These are phyloP conservation scores for Colletotrichum liaoningense DNA, from an alignment of 2,329 filamentous ascomycete genomes.

Conservation along the genomic window DNA sequence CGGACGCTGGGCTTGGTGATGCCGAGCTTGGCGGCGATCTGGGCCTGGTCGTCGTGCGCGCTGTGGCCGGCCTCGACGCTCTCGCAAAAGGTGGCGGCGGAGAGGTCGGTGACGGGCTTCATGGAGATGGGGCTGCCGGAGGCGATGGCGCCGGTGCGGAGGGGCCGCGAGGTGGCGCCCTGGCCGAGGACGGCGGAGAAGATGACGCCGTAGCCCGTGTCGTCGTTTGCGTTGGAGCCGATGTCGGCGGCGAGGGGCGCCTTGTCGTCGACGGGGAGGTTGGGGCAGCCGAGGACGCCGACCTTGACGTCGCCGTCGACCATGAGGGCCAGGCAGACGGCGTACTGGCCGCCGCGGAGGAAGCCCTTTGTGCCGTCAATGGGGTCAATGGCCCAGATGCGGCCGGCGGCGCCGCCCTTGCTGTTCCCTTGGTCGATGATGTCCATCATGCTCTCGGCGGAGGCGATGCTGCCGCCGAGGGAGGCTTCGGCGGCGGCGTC, in stretches of 20 bases:
- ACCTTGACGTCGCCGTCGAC: slow-evolving; percentile 95
- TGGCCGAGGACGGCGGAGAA: slow-evolving; percentile 85
- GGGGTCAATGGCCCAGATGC: slow-evolving; percentile 97
- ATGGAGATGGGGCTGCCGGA: slow-evolving; percentile 75
- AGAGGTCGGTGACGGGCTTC: slow-evolving; percentile 79
- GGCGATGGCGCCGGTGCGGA: slow-evolving; percentile 67
- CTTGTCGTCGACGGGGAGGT: slow-evolving; percentile 88
- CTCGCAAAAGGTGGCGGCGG: slow-evolving; percentile 93
- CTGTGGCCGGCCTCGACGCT: slow-evolving; percentile 95
- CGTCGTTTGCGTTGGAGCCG: slow-evolving; percentile 79
- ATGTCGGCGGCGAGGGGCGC: slow-evolving; percentile 77
- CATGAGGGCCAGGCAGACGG: slow-evolving; percentile 91
- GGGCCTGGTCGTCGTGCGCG: slow-evolving; percentile 86
- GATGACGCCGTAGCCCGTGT: slow-evolving; percentile 83
- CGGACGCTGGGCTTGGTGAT: slow-evolving; percentile 91
- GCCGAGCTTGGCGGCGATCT: slow-evolving; percentile 85
- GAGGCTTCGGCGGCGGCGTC: slow-evolving; percentile 73
- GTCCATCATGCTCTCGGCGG: slow-evolving; percentile 74
- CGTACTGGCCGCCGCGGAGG: slow-evolving; percentile 94
- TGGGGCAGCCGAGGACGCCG: slow-evolving; percentile 94
- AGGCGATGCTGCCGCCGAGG: slow-evolving; percentile 76
- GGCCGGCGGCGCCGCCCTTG: slow-evolving; percentile 76
- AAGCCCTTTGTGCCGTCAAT: slow-evolving; percentile 99
- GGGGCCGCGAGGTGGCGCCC: slow-evolving; percentile 83
- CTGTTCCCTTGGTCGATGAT: slow-evolving; percentile 77